A percentile compares a stretch with the other conserved stretches of the same genome.
Evolutionary conservation across 331 rosid species (phyloP).

Genomic region (Malus hybrid): DNA sequence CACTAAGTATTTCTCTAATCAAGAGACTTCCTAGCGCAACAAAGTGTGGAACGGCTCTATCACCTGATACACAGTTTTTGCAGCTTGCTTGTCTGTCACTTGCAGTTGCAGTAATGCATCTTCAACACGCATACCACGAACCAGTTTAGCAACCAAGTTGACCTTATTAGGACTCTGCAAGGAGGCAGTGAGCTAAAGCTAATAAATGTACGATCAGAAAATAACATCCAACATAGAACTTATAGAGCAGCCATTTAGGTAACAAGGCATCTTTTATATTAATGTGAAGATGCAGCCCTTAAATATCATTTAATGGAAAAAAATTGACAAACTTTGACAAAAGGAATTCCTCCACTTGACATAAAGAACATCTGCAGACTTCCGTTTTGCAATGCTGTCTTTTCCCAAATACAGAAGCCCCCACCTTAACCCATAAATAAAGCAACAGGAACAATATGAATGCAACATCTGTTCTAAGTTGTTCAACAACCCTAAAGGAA

Average conservation of each 20-base stretch:
- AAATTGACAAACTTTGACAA: background rate
- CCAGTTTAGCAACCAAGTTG: constrained; percentile 86
- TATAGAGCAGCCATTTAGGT: background rate
- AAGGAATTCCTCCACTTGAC: background rate
- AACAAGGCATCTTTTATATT: background rate
- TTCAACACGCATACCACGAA: constrained; percentile 96
- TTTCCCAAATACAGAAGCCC: background rate
- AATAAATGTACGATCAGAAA: background rate
- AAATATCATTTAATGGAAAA: background rate
- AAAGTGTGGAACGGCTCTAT: constrained; percentile 5
- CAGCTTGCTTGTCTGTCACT: constrained; percentile 75
- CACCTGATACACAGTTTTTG: constrained; percentile 85
- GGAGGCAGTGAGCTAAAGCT: background rate
- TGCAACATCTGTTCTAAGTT: background rate
- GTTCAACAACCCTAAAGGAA: background rate
- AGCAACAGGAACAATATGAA: background rate
- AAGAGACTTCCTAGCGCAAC: background rate
- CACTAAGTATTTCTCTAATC: background rate
- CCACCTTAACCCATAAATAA: background rate
- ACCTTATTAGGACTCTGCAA: constrained; percentile 80
- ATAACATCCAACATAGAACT: background rate
- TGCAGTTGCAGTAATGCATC: constrained; percentile 85
- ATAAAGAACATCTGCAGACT: background rate
- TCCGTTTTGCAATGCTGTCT: background rate
- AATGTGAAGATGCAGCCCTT: background rate